Conservation (phyloP, 257 asterid species). For the Anisodus acutangulus region DNA sequence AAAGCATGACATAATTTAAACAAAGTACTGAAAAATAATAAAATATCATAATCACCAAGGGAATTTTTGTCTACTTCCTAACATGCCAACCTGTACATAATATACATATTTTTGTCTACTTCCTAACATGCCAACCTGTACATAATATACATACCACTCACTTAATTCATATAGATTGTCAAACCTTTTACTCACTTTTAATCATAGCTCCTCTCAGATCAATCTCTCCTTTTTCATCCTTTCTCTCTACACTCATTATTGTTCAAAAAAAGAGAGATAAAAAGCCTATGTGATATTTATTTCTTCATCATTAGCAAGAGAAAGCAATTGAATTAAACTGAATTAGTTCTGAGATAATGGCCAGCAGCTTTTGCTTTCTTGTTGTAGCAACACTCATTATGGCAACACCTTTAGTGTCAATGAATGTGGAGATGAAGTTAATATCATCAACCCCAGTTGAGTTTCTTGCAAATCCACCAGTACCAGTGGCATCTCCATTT, state of each 20-base stretch:
- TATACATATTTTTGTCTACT: neutral
- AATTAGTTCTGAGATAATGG: conserved; percentile 21
- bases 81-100: conserved; percentile 28
- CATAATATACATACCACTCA: conserved; percentile 18
- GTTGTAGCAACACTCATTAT: conserved; percentile 26
- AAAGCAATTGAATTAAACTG: conserved; percentile 25
- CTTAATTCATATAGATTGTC: conserved; percentile 24
- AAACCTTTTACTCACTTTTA: conserved; percentile 23
- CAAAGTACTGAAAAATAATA: neutral
- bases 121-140: conserved; percentile 28
- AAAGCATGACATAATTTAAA: neutral
- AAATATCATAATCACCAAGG: neutral
- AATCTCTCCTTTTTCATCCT: neutral
- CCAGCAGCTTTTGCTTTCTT: conserved; percentile 25
- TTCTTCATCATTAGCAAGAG: conserved; percentile 32
- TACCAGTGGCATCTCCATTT: conserved; percentile 21
- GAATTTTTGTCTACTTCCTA: conserved; percentile 29
- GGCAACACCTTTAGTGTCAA: conserved; percentile 14
- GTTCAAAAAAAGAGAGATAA: conserved; percentile 10
- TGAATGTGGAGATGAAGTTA: neutral
- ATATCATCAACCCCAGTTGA: conserved; percentile 27
- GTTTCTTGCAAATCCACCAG: conserved; percentile 20
- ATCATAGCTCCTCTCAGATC: conserved; percentile 11
- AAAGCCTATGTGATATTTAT: conserved; percentile 25
- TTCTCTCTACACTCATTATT: conserved; percentile 16